Conservation (phyloP, 768 basidiomycete species). For the Grammothele lineata region DNA sequence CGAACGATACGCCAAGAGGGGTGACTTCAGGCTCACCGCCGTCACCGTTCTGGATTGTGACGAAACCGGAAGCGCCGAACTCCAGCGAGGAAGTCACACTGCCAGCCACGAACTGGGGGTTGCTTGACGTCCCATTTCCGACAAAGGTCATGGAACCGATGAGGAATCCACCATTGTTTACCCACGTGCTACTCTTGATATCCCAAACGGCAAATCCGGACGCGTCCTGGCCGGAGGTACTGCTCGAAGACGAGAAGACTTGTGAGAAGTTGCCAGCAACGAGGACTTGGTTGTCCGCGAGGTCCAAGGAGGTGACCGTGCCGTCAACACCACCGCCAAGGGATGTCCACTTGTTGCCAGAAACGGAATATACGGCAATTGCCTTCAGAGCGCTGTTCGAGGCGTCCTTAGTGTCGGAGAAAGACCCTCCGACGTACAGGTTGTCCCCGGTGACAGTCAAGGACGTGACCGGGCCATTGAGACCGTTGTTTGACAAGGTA, state of each 20-base stretch:
- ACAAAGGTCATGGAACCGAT: conserved; percentile 68
- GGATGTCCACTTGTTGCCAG: conserved; percentile 59
- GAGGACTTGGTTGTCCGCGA: conserved; percentile 48
- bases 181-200: conserved; percentile 55
- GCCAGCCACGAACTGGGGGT: conserved; percentile 65
- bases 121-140: conserved; percentile 55
- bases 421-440: conserved; percentile 86
- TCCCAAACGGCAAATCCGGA: conserved; percentile 80
- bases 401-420: conserved; percentile 60
- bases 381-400: conserved; percentile 51
- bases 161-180: conserved; percentile 70
- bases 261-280: conserved; percentile 76
- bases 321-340: conserved; percentile 78
- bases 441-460: conserved; percentile 57
- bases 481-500: conserved; percentile 57
- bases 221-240: conserved; percentile 23
- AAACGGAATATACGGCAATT: conserved; percentile 70
- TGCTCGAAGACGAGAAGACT: conserved; percentile 32
- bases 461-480: conserved; percentile 75
- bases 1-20: conserved; percentile 57
- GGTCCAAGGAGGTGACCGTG: conserved; percentile 54
- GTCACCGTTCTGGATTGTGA: conserved; percentile 66
- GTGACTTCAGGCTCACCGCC: conserved; percentile 50
- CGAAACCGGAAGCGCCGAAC: conserved; percentile 78
- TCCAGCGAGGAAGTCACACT: conserved; percentile 50